These are phyloP conservation scores for Coprinopsis strossmayeri DNA, from an alignment of 768 basidiomycete genomes.

Conservation along the genomic window DNA sequence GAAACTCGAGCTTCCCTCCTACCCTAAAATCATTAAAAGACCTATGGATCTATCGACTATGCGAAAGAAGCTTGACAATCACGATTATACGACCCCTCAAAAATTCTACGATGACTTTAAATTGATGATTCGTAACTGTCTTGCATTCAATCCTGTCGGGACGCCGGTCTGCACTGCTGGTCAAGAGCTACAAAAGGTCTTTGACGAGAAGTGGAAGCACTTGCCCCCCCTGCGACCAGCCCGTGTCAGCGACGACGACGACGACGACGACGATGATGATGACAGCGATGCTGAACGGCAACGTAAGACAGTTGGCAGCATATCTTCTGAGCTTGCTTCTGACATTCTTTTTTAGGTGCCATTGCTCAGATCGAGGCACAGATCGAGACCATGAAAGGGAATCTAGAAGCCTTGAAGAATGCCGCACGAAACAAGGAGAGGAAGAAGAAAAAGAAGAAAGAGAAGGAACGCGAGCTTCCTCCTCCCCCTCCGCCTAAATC, in stretches of 20 bases:
- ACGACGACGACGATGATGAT: slow-evolving; percentile 48
- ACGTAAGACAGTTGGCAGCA: slow-evolving; percentile 42
- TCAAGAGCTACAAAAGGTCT: slow-evolving; percentile 74
- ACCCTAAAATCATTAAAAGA: slow-evolving; percentile 83
- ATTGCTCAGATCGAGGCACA: slow-evolving; percentile 77
- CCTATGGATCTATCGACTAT: slow-evolving; percentile 96
- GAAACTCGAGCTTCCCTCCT: slow-evolving; percentile 74
- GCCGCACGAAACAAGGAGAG: slow-evolving; percentile 30
- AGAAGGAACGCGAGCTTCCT: slow-evolving; percentile 49
- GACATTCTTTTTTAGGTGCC: slow-evolving; percentile 39
- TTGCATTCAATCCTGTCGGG: slow-evolving; percentile 83
- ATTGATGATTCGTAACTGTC: slow-evolving; percentile 92
- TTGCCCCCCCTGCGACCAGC: slow-evolving; percentile 54
- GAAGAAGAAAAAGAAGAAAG: slow-evolving; percentile 69
- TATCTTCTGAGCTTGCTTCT: slow-evolving; percentile 14
- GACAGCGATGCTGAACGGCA: slow-evolving; percentile 66
- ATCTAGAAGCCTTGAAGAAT: slow-evolving; percentile 56
- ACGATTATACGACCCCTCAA: slow-evolving; percentile 69
- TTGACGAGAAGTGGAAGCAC: slow-evolving; percentile 87
- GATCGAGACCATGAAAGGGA: slow-evolving; percentile 71
- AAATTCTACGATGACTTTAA: slow-evolving; percentile 90
- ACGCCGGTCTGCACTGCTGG: slow-evolving; percentile 86
- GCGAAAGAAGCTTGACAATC: slow-evolving; percentile 72
- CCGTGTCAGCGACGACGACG: slow-evolving; percentile 54
- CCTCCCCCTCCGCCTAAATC: slow-evolving; percentile 60